Percentiles rank a stretch among this genome's conserved stretches.
phyloP scores from a whole-genome alignment of 306 rosid species.

The Erythrophleum fordii region DNA sequence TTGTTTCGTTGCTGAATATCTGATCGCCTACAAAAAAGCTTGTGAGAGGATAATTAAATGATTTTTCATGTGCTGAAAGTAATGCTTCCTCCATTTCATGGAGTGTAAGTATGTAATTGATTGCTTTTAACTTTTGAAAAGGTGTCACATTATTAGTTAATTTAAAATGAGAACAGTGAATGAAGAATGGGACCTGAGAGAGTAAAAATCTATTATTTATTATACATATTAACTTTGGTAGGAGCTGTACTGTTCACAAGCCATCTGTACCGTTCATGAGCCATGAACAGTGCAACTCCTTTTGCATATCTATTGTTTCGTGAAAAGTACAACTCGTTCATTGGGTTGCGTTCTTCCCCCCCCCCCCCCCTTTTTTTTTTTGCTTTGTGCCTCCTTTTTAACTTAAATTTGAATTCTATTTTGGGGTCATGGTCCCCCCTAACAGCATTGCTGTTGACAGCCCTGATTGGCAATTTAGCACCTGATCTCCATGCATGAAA shows the following conservation, averaged over 20 bases:
- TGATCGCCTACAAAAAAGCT: slow-evolving; percentile 3
- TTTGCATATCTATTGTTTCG: too few relatives aligned
- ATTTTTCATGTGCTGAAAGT: slow-evolving; percentile 12
- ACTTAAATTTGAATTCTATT: too few relatives aligned
- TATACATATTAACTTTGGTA: too few relatives aligned
- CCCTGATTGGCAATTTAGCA: slow-evolving; percentile 5
- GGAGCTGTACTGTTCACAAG: too few relatives aligned
- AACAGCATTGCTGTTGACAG: neutral
- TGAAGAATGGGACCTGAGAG: neutral
- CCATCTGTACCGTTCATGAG: too few relatives aligned
- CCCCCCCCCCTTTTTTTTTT: too few relatives aligned
- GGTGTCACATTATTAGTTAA: neutral
- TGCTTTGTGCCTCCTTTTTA: too few relatives aligned
- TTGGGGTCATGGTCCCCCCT: too few relatives aligned
- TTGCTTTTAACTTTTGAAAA: slow-evolving; percentile 20
- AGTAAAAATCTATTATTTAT: too few relatives aligned
- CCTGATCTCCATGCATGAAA: slow-evolving; percentile 37
- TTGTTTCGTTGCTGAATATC: slow-evolving; percentile 20
- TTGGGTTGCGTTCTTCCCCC: too few relatives aligned
- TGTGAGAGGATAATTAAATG: neutral
- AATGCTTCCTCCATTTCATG: neutral
- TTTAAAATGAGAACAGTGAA: slow-evolving; percentile 22
- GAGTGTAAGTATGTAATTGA: slow-evolving; percentile 9
- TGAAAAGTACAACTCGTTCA: too few relatives aligned
- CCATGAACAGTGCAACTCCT: too few relatives aligned